Conservation (phyloP, 306 rosid species). For the Fragaria nilgerrensis region DNA sequence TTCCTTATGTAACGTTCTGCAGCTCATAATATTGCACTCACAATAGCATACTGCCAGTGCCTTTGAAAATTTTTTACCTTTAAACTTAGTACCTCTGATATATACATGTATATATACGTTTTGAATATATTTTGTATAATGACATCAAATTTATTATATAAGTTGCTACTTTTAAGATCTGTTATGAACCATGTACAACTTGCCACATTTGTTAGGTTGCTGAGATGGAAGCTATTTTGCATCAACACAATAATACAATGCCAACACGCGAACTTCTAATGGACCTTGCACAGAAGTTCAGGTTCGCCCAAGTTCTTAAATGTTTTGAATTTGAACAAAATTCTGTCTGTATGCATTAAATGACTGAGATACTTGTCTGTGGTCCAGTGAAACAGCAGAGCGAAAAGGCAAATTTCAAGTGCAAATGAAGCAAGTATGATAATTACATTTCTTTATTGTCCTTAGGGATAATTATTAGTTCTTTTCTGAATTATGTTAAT, state of each 20-base stretch:
- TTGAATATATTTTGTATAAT: not conserved
- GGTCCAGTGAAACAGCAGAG: constrained; percentile 65
- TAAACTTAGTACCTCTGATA: not conserved
- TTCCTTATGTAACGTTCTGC: not conserved
- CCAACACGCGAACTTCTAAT: constrained; percentile 76
- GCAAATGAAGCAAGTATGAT: constrained; percentile 93
- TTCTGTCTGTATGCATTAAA: not conserved
- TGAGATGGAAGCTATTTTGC: constrained; percentile 90
- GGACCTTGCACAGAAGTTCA: constrained; percentile 88
- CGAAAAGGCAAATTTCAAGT: constrained; percentile 91
- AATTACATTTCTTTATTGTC: not conserved
- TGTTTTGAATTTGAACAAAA: constrained; percentile 21
- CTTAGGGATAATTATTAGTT: not conserved
- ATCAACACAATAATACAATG: constrained; percentile 76
- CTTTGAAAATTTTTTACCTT: not conserved
- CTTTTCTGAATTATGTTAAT: not conserved
- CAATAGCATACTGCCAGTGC: not conserved
- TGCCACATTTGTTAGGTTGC: constrained; percentile 49
- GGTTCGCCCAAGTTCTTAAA: constrained; percentile 43
- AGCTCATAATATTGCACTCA: not conserved
- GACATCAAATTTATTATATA: no score
- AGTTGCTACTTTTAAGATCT: not conserved
- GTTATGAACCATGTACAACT: constrained; percentile 1
- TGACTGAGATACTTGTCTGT: constrained; percentile 13
- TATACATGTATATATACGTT: not conserved